Evolutionary conservation across 345 rosid species (phyloP), one percentile per base, ranked within the genome.

Genomic region (Xanthoceras sorbifolium): DNA sequence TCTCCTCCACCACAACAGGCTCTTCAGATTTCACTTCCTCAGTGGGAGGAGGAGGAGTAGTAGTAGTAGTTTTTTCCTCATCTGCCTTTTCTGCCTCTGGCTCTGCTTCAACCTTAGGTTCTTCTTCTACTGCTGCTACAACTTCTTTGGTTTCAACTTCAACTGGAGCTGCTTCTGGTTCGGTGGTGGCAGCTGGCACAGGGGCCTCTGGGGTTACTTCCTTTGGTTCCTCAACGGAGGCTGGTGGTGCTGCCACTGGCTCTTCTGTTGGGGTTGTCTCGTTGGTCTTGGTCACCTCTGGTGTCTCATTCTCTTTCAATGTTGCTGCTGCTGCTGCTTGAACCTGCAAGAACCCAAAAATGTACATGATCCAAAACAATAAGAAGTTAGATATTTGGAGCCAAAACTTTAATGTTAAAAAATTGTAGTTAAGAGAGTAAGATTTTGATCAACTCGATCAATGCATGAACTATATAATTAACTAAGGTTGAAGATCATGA

Each of bases 121-220:
- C 87, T 81, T 84, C 85, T 18, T 42, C 78, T 73, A 83, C 87
- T 81, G 81, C 85, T 23, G 42, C 80, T 2, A 55, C 88, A 17
- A 74, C 89, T n/a, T 76, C 89, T 73, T 82, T 79, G 80, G 85
- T 78, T 60, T 86, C 89, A 64, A 69, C 85, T 59, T 83, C 94
- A 12, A 64, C 87, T 0, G 84, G 71, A 44, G 78, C 71, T 46
- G 78, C 75, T 66, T 82, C 86, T 2, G 85, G 59, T 62, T 76
- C 84, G 5, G 60, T 0, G 26, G 67, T 32, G 4, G 67, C 50
- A 3, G 65, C 78, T 1, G 72, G 74, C 66, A 64, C 76, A 15
- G 76, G 64, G 9, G 61, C 80, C 31, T 63, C 78, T 0, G 71
- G 36, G 0, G 71, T 73, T 22, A 78, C 78, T 72, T 82, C 86